A percentile compares a stretch with the other conserved stretches of the same genome.
These are phyloP conservation scores for Opeltia flavorubescens DNA, from an alignment of 495 filamentous ascomycete genomes.

Conservation along the genomic window DNA sequence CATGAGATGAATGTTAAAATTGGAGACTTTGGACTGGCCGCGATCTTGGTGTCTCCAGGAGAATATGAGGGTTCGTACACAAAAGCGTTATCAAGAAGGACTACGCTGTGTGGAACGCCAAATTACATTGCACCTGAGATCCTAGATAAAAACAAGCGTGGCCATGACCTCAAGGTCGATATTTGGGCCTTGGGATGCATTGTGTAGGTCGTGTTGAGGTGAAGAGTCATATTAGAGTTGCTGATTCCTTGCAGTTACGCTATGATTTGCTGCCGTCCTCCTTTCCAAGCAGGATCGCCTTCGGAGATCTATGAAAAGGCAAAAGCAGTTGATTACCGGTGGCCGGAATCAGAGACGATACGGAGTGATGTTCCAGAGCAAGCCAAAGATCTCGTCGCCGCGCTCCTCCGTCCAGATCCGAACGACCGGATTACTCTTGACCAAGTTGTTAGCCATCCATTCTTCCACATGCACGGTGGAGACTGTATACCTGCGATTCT, in stretches of 20 bases:
- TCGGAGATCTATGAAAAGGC: constrained; percentile 77
- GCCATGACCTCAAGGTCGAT: constrained; percentile 87
- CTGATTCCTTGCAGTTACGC: constrained; percentile 42
- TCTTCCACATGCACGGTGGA: constrained; percentile 54
- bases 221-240: not conserved
- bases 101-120: constrained; percentile 89
- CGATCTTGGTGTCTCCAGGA: constrained; percentile 74
- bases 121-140: constrained; percentile 99
- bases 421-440: constrained; percentile 63
- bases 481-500: constrained; percentile 32
- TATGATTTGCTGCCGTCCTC: constrained; percentile 79
- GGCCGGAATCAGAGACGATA: constrained; percentile 34
- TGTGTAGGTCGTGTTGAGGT: constrained; percentile 44
- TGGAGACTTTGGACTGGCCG: constrained; percentile 95
- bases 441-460: constrained; percentile 66
- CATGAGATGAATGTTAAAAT: constrained; percentile 94
- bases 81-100: constrained; percentile 38
- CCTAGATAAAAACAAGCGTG: constrained; percentile 69
- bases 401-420: constrained; percentile 58
- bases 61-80: constrained; percentile 40
- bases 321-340: constrained; percentile 56
- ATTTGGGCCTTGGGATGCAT: constrained; percentile 96
- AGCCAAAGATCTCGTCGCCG: constrained; percentile 67
- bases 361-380: constrained; percentile 36
- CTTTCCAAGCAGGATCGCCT: constrained; percentile 74